Conservation (phyloP, 495 filamentous ascomycete species). For the Evernia prunastri region DNA sequence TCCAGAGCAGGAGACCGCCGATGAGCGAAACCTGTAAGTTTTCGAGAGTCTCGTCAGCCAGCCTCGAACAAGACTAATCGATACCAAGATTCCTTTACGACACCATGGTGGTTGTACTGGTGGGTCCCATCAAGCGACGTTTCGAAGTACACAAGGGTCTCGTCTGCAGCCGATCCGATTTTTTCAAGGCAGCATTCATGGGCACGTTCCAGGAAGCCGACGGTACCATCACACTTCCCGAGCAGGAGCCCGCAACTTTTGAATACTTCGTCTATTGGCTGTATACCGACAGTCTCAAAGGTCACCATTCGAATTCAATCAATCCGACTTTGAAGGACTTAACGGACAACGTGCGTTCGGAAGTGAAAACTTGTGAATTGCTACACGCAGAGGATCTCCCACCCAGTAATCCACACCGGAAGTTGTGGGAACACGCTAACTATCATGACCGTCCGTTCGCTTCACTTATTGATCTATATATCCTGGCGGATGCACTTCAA, state of each 20-base stretch:
- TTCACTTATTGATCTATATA: conserved; percentile 1
- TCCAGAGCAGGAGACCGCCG: neutral
- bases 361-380: too few species aligned
- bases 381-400: too few species aligned
- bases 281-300: neutral
- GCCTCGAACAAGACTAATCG: neutral
- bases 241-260: neutral
- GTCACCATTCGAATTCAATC: neutral
- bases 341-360: neutral
- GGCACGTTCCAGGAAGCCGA: neutral
- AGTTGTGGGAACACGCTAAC: neutral
- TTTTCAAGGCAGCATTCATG: neutral
- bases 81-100: too few species aligned
- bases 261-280: conserved; percentile 6
- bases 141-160: too few species aligned
- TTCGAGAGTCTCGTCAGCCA: neutral
- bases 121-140: too few species aligned
- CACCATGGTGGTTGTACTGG: too few species aligned
- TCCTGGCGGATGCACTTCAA: conserved; percentile 4
- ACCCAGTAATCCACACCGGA: neutral
- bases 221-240: neutral
- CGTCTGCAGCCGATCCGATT: neutral
- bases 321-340: neutral
- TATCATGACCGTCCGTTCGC: conserved; percentile 6
- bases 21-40: neutral